Base-by-base conservation (phyloP, 257 asterid species). In the Solanum sparsipilum region DNA sequence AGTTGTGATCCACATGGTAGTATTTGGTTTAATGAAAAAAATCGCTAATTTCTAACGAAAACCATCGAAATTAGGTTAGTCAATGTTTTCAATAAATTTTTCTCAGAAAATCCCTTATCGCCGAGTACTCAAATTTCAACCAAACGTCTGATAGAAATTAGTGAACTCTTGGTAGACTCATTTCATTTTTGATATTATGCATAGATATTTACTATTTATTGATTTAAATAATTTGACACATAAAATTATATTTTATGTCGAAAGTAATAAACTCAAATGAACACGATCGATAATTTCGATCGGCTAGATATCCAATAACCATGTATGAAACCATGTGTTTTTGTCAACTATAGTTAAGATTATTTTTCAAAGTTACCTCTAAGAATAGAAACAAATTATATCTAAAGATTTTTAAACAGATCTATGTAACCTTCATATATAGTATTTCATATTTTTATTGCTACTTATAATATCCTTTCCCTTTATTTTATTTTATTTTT, bases 31-130 rank as follows among this genome's bases (percentile, higher is more conserved):
- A 60, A 3, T 23, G 25, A 25, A 65, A 5, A 63, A 9, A 31
- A 27, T n/a, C 1, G 10, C 31, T 63, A 2, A 4, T n/a, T 63
- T 63, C 16, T n/a, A 63, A 23, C 1, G 16, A 0, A 63, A 63
- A n/a, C 8, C 0, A 25, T 65, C 16, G 34, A 65, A 65, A 65
- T 65, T 25, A n/a, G 18, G 32, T 12, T 67, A 13, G 35, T 12
- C 18, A 15, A 29, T 67, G 8, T 67, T 27, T 12, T 27, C 10
- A 67, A 5, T 0, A 6, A 65, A 0, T 9, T 63, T 63, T 63
- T n/a, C 2, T 5, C 27, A 65, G 4, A 6, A 5, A 65, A 65
- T 65, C 0, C 3, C 0, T n/a, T 65, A n/a, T 5, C 0, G 2
- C 1, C 15, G 1, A 65, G 16, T 25, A 10, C 71, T 10, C 71